Evolutionary conservation across 257 asterid genomes (phyloP).

Genomic region (Plantago elongata): DNA sequence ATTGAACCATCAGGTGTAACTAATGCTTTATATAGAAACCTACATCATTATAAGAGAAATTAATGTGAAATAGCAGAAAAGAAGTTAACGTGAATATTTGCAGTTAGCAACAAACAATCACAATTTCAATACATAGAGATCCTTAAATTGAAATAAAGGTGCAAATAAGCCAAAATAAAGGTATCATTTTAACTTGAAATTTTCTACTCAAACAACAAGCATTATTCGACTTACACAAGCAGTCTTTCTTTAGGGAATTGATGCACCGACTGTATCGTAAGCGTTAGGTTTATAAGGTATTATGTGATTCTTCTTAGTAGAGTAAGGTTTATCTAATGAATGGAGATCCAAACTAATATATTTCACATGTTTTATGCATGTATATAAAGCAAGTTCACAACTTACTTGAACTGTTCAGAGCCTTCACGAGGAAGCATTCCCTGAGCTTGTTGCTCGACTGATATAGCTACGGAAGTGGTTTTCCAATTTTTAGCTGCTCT

Average conservation of each 20-base stretch:
- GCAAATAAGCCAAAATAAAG: neutral
- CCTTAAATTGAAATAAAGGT: neutral
- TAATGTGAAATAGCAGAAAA: neutral
- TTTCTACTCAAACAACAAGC: no score
- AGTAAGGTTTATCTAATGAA: no score
- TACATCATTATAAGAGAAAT: constrained; percentile 18
- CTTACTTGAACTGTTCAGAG: constrained; percentile 48
- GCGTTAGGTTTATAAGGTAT: no score
- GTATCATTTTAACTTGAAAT: no score
- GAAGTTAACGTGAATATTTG: no score
- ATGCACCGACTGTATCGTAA: no score
- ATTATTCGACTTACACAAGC: no score
- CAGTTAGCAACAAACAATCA: no score
- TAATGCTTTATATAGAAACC: constrained; percentile 54
- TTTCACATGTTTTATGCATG: no score
- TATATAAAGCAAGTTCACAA: neutral
- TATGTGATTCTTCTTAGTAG: no score
- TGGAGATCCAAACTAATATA: no score
- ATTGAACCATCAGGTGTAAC: constrained; percentile 25
- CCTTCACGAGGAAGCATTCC: constrained; percentile 36
- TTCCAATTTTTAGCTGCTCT: constrained; percentile 44
- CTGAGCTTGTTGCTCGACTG: constrained; percentile 36
- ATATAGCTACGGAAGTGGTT: constrained; percentile 23
- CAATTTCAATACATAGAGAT: neutral
- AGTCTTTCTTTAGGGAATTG: no score